Base-by-base conservation (phyloP, 257 asterid species). In the Nicotiana tabacum region DNA sequence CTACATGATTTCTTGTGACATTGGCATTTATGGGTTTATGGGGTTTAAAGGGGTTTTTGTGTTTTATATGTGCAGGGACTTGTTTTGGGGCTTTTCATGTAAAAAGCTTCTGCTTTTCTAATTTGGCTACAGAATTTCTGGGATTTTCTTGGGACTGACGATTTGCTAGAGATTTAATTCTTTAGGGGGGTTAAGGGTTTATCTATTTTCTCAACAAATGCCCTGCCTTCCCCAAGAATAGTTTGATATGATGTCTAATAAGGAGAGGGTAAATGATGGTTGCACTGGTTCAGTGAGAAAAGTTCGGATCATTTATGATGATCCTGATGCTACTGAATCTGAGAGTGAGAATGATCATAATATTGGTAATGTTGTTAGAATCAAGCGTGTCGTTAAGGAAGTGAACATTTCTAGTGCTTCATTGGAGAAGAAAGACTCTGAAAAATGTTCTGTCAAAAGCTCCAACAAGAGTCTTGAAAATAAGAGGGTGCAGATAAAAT, bases 271-370 rank as follows among this genome's bases (percentile, higher is more conserved):
- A 3, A 24, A 39, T 48, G 51, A 78, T 67, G 67, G 66, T 16
- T 24, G n/a, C 13, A n/a, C 53, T 37, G 57, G 79, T 11, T 77
- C 81, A 4, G 46, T 70, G 27, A 81, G 69, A 35, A 85, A 76
- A 81, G 78, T 88, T 53, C 43, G 84, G 16, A 83, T 88, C 2
- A 64, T 21, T 27, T 88, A 85, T 58, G 39, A 46, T 62, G 90
- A 88, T 82, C 90, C 90, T 30, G 88, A 88, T 78, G 90, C 87
- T 62, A 88, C 90, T 37, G 90, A 85, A 43, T 85, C 88, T 35
- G 88, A 83, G 70, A 55, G 78, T 4, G 83, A 85, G 3, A 80
- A 58, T 46, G 86, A 83, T 33, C 39, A 43, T 3, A 43, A 29
- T 18, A 29, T 0, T 1, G 1, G 11, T 17, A 29, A 18, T 18